A percentile compares a stretch with the other conserved stretches of the same genome.
These are phyloP conservation scores for Botryotinia convoluta DNA, from an alignment of 2,329 filamentous ascomycete genomes.

Conservation along the genomic window DNA sequence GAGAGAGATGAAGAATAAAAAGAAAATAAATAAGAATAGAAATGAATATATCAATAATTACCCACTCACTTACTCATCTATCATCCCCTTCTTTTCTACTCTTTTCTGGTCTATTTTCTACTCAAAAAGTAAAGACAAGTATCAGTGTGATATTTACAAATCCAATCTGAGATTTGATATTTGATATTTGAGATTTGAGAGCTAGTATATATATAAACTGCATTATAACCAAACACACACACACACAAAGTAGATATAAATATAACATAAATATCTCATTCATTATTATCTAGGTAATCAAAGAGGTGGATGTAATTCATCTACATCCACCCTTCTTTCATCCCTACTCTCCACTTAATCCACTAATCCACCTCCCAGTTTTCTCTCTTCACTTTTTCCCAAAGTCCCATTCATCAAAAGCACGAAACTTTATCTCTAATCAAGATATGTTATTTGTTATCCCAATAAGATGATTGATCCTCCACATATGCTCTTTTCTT, in stretches of 20 bases:
- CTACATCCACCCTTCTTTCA: background rate
- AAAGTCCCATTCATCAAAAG: background rate
- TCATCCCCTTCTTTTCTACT: too few species aligned
- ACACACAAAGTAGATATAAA: background rate
- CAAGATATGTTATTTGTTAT: slow-evolving; percentile 13
- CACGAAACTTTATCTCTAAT: slow-evolving; percentile 9
- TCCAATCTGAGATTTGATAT: too few species aligned
- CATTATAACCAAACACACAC: background rate
- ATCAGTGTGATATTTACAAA: too few species aligned
- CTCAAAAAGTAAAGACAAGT: too few species aligned
- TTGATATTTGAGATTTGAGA: too few species aligned
- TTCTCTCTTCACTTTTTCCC: background rate
- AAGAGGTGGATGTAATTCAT: background rate
- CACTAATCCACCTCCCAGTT: background rate
- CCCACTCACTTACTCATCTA: too few species aligned
- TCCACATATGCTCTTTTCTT: slow-evolving; percentile 4
- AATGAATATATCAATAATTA: too few species aligned
- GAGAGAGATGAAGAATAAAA: too few species aligned
- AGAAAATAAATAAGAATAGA: too few species aligned
- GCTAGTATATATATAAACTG: too few species aligned
- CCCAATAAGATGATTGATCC: slow-evolving; percentile 15
- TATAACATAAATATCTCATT: background rate
- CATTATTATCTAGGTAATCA: background rate
- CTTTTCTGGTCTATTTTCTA: too few species aligned
- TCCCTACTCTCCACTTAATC: background rate